Conservation (phyloP, 1,139 yeast species). For the Candida freyschussii region DNA sequence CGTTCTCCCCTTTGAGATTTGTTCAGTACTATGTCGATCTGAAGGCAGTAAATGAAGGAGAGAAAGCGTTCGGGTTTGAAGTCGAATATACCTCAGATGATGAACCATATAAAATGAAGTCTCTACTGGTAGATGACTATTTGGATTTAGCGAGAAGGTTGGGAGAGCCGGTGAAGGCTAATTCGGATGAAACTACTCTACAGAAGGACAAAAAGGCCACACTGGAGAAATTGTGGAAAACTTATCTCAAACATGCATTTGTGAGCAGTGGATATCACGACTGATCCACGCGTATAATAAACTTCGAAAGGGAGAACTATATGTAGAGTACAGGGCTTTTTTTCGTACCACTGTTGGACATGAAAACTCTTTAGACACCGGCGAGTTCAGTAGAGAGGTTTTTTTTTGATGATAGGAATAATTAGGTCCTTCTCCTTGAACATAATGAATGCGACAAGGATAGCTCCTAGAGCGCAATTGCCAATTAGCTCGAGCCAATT, state of each 20-base stretch:
- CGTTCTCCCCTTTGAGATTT: slow-evolving; percentile 67
- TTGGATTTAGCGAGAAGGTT: slow-evolving; percentile 49
- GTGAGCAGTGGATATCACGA: slow-evolving; percentile 32
- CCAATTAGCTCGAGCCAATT: slow-evolving; percentile 38
- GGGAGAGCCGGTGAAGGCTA: slow-evolving; percentile 36
- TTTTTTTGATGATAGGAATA: slow-evolving; percentile 19
- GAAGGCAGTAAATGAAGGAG: slow-evolving; percentile 42
- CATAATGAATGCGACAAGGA: slow-evolving; percentile 33
- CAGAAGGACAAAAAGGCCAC: slow-evolving; percentile 12
- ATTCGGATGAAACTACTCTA: slow-evolving; percentile 14
- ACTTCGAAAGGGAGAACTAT: not conserved
- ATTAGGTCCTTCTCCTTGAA: slow-evolving; percentile 37
- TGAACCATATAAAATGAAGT: slow-evolving; percentile 47
- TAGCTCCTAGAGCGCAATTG: slow-evolving; percentile 38
- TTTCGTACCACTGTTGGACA: too few species aligned
- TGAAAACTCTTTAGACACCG: too few species aligned
- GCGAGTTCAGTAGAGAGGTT: slow-evolving; percentile 17
- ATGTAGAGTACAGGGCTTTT: not conserved
- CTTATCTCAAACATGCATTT: slow-evolving; percentile 49
- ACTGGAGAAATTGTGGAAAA: slow-evolving; percentile 30
- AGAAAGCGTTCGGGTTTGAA: slow-evolving; percentile 49
- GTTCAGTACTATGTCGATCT: slow-evolving; percentile 71
- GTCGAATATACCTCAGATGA: slow-evolving; percentile 69
- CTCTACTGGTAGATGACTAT: slow-evolving; percentile 58
- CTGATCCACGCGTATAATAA: not conserved